Conservation (phyloP, 768 basidiomycete species). For the Kwoniella dendrophila region DNA sequence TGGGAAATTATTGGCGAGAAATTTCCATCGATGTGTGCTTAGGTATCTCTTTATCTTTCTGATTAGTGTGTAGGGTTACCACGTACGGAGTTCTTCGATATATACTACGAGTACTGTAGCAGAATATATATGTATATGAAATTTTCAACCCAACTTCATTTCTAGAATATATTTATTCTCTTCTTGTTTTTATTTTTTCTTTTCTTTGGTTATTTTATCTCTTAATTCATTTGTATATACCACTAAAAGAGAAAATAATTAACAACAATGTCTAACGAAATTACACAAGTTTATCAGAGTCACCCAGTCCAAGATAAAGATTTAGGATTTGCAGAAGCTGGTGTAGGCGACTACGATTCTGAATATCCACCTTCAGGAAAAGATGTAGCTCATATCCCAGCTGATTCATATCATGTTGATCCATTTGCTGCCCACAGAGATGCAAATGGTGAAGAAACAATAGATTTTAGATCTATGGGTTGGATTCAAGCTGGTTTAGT, state of each 20-base stretch:
- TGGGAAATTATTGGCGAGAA: slow-evolving; percentile 6
- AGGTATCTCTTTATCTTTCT: too few species aligned
- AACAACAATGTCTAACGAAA: slow-evolving; percentile 6
- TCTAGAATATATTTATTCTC: too few species aligned
- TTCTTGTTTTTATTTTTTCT: not conserved
- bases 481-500: slow-evolving; percentile 44
- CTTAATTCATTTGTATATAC: not conserved
- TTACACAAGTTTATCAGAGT: slow-evolving; percentile 5
- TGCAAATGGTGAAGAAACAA: slow-evolving; percentile 30
- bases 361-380: slow-evolving; percentile 6
- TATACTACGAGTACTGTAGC: too few species aligned
- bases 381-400: slow-evolving; percentile 12
- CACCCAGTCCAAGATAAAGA: slow-evolving; percentile 7
- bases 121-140: not conserved
- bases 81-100: too few species aligned
- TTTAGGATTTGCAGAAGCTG: not conserved
- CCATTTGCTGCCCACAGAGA: slow-evolving; percentile 21
- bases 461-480: slow-evolving; percentile 41
- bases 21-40: too few species aligned
- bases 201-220: not conserved
- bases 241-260: not conserved
- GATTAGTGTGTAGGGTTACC: too few species aligned
- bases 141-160: not conserved
- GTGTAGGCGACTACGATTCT: slow-evolving; percentile 1
- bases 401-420: slow-evolving; percentile 14